phyloP scores from a whole-genome alignment of 2,329 filamentous ascomycete genomes.

The Lachnellula suecica region DNA sequence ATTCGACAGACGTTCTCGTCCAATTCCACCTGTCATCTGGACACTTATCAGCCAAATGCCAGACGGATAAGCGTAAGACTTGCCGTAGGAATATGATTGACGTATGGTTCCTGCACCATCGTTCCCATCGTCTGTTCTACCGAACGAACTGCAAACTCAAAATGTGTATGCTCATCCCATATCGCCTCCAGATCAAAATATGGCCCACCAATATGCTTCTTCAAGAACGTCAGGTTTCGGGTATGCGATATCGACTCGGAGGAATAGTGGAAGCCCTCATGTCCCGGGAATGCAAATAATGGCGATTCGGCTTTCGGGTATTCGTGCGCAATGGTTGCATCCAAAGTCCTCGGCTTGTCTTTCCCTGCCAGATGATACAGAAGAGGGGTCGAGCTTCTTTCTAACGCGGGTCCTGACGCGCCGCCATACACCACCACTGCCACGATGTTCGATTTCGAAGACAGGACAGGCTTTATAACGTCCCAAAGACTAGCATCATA shows the following conservation, averaged over 20 bases:
- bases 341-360: neutral
- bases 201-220: conserved; percentile 60
- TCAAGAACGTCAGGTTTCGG: conserved; percentile 63
- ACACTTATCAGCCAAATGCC: neutral
- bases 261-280: conserved; percentile 23
- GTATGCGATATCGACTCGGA: conserved; percentile 59
- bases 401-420: neutral
- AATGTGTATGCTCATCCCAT: conserved; percentile 76
- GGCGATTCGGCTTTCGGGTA: conserved; percentile 9
- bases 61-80: conserved; percentile 26
- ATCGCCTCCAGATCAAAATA: conserved; percentile 73
- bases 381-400: neutral
- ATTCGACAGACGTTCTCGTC: conserved; percentile 56
- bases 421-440: conserved; percentile 5
- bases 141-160: conserved; percentile 67
- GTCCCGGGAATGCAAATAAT: conserved; percentile 13
- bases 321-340: neutral
- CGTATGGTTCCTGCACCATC: conserved; percentile 77
- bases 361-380: conserved; percentile 7
- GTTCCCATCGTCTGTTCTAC: conserved; percentile 77
- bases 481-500: conserved; percentile 1
- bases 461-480: neutral
- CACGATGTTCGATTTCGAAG: neutral
- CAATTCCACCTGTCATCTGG: conserved; percentile 59
- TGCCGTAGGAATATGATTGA: conserved; percentile 73